Percentiles rank a stretch among this genome's conserved stretches.
phyloP scores from a whole-genome alignment of 2,329 filamentous ascomycete species.

The Sclerotinia borealis region DNA sequence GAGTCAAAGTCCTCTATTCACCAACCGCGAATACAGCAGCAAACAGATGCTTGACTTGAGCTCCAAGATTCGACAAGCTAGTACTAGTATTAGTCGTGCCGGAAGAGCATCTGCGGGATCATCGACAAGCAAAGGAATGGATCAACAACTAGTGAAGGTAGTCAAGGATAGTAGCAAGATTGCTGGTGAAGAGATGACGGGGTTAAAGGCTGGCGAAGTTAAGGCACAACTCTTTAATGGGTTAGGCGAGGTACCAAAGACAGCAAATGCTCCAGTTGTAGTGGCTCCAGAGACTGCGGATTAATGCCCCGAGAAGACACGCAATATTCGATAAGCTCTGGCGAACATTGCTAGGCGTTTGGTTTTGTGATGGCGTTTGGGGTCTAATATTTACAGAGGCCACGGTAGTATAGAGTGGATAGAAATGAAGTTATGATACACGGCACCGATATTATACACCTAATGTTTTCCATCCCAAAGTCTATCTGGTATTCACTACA shows the following conservation, averaged over 20 bases:
- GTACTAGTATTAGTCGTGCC: conserved; percentile 35
- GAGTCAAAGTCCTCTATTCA: conserved; percentile 81
- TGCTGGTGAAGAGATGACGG: conserved; percentile 45
- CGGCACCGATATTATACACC: neutral
- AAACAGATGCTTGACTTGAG: conserved; percentile 88
- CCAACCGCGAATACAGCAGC: conserved; percentile 87
- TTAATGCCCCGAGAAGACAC: neutral
- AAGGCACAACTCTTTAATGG: conserved; percentile 45
- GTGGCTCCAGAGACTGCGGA: neutral
- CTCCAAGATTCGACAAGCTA: conserved; percentile 69
- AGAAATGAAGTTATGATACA: conserved; percentile 11
- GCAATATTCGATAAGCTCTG: neutral
- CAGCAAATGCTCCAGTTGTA: neutral
- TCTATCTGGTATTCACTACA: neutral
- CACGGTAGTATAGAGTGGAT: conserved; percentile 8
- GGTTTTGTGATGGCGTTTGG: conserved; percentile 7
- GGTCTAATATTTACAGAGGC: neutral
- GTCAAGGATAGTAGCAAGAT: conserved; percentile 52
- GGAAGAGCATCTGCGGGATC: conserved; percentile 27
- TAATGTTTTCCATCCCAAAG: neutral
- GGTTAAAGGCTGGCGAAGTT: conserved; percentile 39
- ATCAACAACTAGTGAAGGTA: conserved; percentile 48
- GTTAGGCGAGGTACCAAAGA: conserved; percentile 19
- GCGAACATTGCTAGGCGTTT: conserved; percentile 9
- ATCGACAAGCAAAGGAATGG: conserved; percentile 24